Base-by-base conservation (phyloP, 1,284 basidiomycete species). In the Ustilago nuda region DNA sequence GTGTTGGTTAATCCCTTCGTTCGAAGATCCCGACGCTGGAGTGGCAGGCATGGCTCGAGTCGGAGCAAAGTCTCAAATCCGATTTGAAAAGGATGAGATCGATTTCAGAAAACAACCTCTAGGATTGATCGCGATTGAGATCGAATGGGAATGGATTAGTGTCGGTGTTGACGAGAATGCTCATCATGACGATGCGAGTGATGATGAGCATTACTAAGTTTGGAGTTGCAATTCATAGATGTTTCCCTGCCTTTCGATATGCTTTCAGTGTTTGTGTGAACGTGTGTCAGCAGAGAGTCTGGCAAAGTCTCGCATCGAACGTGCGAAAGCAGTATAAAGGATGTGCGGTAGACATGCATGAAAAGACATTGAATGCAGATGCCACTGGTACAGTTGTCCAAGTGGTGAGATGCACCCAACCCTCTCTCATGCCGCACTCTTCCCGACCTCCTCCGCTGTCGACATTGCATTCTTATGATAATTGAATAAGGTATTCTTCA, bases 401-500 rank as follows among this genome's bases (percentile, higher is more conserved):
- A 27, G 23, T 27, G 23, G 3, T 27, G 23, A 27, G 23, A 27
- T 27, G 23, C 23, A 3, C 23, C 23, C 23, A 27, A 27, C 23
- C 23, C 36, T 13, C 13, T 37, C 36, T 37, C 36, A 37, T 37
- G 9, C 13, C 5, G 36, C 8, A 9, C 36, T 13, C 36, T 37
- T 13, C 36, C 36, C 36, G 36, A 9, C 36, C 36, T 13, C 12
- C 36, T 13, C 36, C 36, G 36, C 36, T 37, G 36, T 13, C 36
- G 36, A 8, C 36, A 13, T 2, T 8, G 36, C 36, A 13, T 2
- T 2, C 9, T 37, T 8, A 37, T 45, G 41, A 50, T n/a, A 5
- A 50, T 81, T 80, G 68, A 86, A 86, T 4, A 86, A 65, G 8
- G 76, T 45, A 76, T 95, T 92, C 85, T 98, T 97, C 82, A 97